Conservation (phyloP, 2,329 filamentous ascomycete species). For the Cladorrhinum sp. region DNA sequence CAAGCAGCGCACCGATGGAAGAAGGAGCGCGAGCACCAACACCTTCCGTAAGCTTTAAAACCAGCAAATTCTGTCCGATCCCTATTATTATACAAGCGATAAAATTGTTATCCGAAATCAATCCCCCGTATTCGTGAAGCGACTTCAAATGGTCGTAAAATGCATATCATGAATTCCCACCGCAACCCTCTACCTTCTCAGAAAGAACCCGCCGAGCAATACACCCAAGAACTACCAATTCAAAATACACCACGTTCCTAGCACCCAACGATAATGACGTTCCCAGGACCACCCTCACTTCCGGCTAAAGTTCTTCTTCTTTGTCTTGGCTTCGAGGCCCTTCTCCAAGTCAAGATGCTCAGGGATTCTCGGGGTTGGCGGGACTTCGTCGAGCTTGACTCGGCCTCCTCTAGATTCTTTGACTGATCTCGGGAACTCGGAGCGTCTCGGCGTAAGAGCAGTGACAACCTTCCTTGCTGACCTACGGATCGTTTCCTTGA, state of each 20-base stretch:
- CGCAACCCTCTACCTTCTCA: not conserved
- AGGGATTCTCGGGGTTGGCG: constrained; percentile 55
- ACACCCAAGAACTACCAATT: not conserved
- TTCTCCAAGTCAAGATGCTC: constrained; percentile 62
- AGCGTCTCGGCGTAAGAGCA: constrained; percentile 59
- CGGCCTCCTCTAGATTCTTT: constrained; percentile 39
- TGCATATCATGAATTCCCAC: not conserved
- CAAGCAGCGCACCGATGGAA: constrained; percentile 36
- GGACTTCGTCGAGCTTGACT: constrained; percentile 52
- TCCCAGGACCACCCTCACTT: constrained; percentile 27
- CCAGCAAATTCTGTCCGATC: constrained; percentile 21
- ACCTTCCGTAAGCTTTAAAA: constrained; percentile 65
- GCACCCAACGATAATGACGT: constrained; percentile 1
- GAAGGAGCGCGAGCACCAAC: constrained; percentile 74
- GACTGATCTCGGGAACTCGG: constrained; percentile 58
- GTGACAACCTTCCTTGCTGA: constrained; percentile 62
- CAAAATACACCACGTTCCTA: not conserved
- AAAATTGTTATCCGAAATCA: constrained; percentile 15
- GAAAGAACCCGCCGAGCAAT: not conserved
- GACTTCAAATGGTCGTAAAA: not conserved
- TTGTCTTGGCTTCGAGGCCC: constrained; percentile 38
- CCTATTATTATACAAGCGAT: constrained; percentile 26
- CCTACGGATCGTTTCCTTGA: constrained; percentile 67
- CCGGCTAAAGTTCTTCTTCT: constrained; percentile 29
- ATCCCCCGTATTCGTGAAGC: constrained; percentile 3